Evolutionary conservation across 2,329 filamentous ascomycete species (phyloP).

Genomic region (Phialophora expanda): DNA sequence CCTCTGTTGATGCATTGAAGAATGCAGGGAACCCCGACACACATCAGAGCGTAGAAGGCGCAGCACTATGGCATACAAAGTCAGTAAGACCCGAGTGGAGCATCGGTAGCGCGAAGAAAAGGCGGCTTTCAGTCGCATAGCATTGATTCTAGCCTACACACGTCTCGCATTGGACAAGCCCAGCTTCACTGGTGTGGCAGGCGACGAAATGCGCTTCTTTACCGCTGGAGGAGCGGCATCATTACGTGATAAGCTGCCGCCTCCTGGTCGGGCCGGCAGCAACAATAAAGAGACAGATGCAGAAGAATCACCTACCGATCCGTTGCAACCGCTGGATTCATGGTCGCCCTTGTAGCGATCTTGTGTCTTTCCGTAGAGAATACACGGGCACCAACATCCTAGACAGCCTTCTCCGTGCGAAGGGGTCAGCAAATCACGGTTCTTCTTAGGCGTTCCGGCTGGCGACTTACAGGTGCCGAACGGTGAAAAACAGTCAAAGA

Average conservation of each 20-base stretch:
- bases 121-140: background rate
- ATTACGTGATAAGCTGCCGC: background rate
- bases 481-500: slow-evolving; percentile 46
- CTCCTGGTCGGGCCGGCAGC: background rate
- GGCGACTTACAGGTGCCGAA: slow-evolving; percentile 42
- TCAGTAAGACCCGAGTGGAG: background rate
- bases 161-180: background rate
- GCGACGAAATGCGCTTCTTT: background rate
- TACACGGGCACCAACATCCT: slow-evolving; percentile 43
- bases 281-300: background rate
- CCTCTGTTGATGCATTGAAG: slow-evolving; percentile 60
- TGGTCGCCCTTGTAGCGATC: slow-evolving; percentile 44
- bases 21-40: slow-evolving; percentile 46
- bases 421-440: background rate
- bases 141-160: background rate
- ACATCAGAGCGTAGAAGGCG: slow-evolving; percentile 43
- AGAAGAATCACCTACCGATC: slow-evolving; percentile 30
- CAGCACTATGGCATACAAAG: slow-evolving; percentile 43
- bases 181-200: slow-evolving; percentile 28
- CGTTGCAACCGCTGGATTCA: slow-evolving; percentile 42
- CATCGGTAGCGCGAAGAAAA: background rate
- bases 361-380: slow-evolving; percentile 44
- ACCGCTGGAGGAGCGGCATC: background rate
- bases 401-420: slow-evolving; percentile 39
- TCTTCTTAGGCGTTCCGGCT: background rate